phyloP scores from a whole-genome alignment of 2,329 filamentous ascomycete genomes.

The Colletotrichum sp. region DNA sequence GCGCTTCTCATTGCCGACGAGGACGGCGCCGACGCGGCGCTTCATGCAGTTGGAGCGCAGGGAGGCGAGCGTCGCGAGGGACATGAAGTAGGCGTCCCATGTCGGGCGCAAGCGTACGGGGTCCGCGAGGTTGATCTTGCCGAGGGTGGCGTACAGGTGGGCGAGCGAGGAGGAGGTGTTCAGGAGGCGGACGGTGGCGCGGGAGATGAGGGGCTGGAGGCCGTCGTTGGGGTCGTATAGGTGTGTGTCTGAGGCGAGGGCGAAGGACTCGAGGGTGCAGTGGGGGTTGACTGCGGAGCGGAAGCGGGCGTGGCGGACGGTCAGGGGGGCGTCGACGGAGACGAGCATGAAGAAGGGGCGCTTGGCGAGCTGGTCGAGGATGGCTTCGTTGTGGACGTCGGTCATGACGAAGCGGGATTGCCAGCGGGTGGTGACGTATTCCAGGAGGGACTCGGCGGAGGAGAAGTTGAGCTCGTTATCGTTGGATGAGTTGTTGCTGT shows the following conservation, averaged over 20 bases:
- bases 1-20: slow-evolving; percentile 79
- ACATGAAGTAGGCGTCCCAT: slow-evolving; percentile 99
- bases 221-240: slow-evolving; percentile 72
- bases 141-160: slow-evolving; percentile 75
- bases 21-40: slow-evolving; percentile 89
- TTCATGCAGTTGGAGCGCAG: slow-evolving; percentile 98
- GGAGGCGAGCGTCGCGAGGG: slow-evolving; percentile 88
- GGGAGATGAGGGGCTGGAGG: slow-evolving; percentile 78
- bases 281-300: slow-evolving; percentile 46
- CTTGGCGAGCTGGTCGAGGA: slow-evolving; percentile 76
- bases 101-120: slow-evolving; percentile 81
- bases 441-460: slow-evolving; percentile 71
- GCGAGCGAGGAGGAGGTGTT: slow-evolving; percentile 79
- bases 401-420: slow-evolving; percentile 84
- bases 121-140: slow-evolving; percentile 77
- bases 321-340: slow-evolving; percentile 89
- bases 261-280: slow-evolving; percentile 60
- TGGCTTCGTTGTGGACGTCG: slow-evolving; percentile 74
- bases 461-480: slow-evolving; percentile 53
- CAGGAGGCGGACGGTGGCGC: slow-evolving; percentile 83
- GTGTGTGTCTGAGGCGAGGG: slow-evolving; percentile 69
- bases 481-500: slow-evolving; percentile 50
- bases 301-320: slow-evolving; percentile 82
- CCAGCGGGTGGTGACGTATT: slow-evolving; percentile 88
- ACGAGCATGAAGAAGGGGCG: slow-evolving; percentile 94